A percentile compares a stretch with the other conserved stretches of the same genome.
Evolutionary conservation across 2,329 filamentous ascomycete species (phyloP).

Genomic region (Cladosporium austrohemisphaericum): DNA sequence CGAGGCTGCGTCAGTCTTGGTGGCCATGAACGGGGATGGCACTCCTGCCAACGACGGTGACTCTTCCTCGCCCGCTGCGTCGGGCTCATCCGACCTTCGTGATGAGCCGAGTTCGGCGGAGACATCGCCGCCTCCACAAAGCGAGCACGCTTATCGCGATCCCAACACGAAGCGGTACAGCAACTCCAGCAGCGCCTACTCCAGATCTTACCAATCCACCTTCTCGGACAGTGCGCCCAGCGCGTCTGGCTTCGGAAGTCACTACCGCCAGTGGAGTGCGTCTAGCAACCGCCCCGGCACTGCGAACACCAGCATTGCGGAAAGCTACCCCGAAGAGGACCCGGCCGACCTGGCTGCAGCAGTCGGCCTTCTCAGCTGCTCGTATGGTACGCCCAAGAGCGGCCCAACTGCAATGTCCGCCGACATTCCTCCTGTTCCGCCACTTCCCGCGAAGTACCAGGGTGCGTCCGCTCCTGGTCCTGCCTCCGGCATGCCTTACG

Average conservation of each 20-base stretch:
- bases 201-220: conserved; percentile 78
- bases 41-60: conserved; percentile 70
- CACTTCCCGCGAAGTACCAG: conserved; percentile 76
- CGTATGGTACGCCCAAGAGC: conserved; percentile 75
- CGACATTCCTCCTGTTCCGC: conserved; percentile 82
- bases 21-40: conserved; percentile 75
- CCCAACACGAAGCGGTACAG: conserved; percentile 43
- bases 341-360: conserved; percentile 86
- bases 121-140: conserved; percentile 83
- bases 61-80: conserved; percentile 80
- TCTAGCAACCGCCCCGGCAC: conserved; percentile 72
- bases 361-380: conserved; percentile 85
- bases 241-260: conserved; percentile 46
- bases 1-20: conserved; percentile 92
- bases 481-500: conserved; percentile 21
- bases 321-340: conserved; percentile 73
- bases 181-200: conserved; percentile 50
- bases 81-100: conserved; percentile 70
- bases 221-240: conserved; percentile 55
- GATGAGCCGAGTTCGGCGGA: conserved; percentile 79
- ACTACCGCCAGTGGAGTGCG: conserved; percentile 69
- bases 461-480: conserved; percentile 32
- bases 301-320: conserved; percentile 54
- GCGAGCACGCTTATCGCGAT: conserved; percentile 54
- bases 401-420: conserved; percentile 59